phyloP scores from a whole-genome alignment of 768 basidiomycete species.

The Flagelloscypha sp. region DNA sequence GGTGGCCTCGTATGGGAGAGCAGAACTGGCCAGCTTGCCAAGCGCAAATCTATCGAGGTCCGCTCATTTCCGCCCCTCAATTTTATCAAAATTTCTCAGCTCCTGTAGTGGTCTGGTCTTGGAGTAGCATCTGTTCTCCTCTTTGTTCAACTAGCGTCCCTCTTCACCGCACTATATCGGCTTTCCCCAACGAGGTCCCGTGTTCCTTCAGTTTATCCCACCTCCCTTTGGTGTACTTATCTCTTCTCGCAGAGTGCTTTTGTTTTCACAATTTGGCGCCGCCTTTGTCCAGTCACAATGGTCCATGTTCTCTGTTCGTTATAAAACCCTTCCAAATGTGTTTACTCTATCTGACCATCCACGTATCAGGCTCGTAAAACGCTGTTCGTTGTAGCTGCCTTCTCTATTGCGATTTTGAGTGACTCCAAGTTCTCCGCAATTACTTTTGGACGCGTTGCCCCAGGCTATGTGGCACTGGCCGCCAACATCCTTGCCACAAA shows the following conservation, averaged over 20 bases:
- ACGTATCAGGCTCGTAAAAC: slow-evolving; percentile 51
- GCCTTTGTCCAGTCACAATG: too few relatives aligned
- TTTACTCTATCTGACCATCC: slow-evolving; percentile 5
- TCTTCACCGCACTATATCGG: slow-evolving; percentile 62
- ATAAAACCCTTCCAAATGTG: slow-evolving; percentile 30
- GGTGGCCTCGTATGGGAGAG: slow-evolving; percentile 56
- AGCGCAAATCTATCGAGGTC: slow-evolving; percentile 54
- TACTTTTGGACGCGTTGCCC: slow-evolving; percentile 37
- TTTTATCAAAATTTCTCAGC: slow-evolving; percentile 5
- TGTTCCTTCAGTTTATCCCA: neutral
- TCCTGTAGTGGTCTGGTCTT: slow-evolving; percentile 58
- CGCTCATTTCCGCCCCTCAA: slow-evolving; percentile 13
- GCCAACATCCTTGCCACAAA: slow-evolving; percentile 52
- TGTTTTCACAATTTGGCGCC: slow-evolving; percentile 67
- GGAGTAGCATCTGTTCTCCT: slow-evolving; percentile 58
- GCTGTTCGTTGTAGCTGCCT: slow-evolving; percentile 35
- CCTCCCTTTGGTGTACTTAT: slow-evolving; percentile 3
- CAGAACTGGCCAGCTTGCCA: slow-evolving; percentile 43
- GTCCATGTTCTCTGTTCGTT: too few relatives aligned
- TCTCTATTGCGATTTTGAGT: slow-evolving; percentile 47
- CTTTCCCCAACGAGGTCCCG: slow-evolving; percentile 58
- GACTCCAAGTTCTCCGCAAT: slow-evolving; percentile 40
- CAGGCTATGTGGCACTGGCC: slow-evolving; percentile 60
- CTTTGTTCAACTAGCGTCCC: slow-evolving; percentile 58
- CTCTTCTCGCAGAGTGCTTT: slow-evolving; percentile 50